Evolutionary conservation across 2,329 filamentous ascomycete species (phyloP).

Genomic region (Venturia oleaginea): DNA sequence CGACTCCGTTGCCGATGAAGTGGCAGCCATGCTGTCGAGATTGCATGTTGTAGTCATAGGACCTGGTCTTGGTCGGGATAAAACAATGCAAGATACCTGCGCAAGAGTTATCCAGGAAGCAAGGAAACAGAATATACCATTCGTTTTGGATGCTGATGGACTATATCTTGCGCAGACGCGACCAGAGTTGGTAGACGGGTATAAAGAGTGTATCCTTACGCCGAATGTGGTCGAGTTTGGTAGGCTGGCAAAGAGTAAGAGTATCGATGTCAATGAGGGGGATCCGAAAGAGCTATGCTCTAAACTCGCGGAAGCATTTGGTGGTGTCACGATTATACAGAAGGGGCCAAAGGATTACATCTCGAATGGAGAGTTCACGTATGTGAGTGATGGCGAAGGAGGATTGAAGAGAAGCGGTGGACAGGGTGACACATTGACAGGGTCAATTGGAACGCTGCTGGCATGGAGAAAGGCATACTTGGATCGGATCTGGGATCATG

Average conservation of each 20-base stretch:
- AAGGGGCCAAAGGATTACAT: conserved; percentile 81
- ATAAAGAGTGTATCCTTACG: conserved; percentile 76
- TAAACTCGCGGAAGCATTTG: conserved; percentile 66
- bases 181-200: conserved; percentile 71
- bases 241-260: conserved; percentile 66
- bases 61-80: conserved; percentile 82
- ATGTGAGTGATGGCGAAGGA: conserved; percentile 67
- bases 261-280: conserved; percentile 50
- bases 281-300: conserved; percentile 49
- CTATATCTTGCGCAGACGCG: conserved; percentile 66
- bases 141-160: conserved; percentile 89
- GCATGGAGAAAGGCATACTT: conserved; percentile 84
- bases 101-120: conserved; percentile 71
- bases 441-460: conserved; percentile 77
- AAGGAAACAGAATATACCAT: conserved; percentile 58
- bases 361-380: conserved; percentile 66
- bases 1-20: conserved; percentile 54
- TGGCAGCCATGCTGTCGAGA: conserved; percentile 73
- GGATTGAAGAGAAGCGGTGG: conserved; percentile 86
- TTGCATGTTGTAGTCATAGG: conserved; percentile 90
- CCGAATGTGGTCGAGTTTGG: conserved; percentile 93
- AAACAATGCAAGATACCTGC: conserved; percentile 81
- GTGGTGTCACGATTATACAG: conserved; percentile 83
- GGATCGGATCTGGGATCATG: conserved; percentile 66
- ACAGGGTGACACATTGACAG: conserved; percentile 91